A percentile compares a stretch with the other conserved stretches of the same genome.
Evolutionary conservation across 495 filamentous ascomycete genomes (phyloP).

Genomic region (Bacidia rubella): DNA sequence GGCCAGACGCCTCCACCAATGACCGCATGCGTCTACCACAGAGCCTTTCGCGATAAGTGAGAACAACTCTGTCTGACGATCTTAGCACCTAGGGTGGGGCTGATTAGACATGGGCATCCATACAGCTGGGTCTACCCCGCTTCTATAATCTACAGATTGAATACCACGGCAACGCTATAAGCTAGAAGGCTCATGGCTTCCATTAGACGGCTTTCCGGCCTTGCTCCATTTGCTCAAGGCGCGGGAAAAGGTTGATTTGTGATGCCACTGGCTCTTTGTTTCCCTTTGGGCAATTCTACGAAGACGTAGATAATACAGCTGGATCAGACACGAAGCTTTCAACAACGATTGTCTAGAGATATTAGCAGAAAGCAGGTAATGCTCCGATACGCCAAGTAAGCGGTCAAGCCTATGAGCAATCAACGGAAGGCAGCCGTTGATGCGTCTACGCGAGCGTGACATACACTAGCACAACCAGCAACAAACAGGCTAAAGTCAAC

Average conservation of each 20-base stretch:
- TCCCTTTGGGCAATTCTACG: too few species aligned
- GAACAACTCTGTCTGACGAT: not conserved
- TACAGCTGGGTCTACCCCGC: not conserved
- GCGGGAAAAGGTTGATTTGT: too few species aligned
- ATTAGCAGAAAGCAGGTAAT: not conserved
- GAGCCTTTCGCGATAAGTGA: not conserved
- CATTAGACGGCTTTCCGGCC: not conserved
- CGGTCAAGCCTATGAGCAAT: slow-evolving; percentile 6
- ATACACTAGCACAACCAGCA: slow-evolving; percentile 1
- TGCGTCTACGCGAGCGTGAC: slow-evolving; percentile 3
- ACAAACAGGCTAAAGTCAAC: slow-evolving; percentile 1
- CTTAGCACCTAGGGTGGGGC: not conserved
- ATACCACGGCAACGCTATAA: not conserved
- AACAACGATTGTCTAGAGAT: not conserved
- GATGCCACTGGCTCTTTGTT: too few species aligned
- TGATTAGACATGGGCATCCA: not conserved
- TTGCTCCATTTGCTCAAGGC: too few species aligned
- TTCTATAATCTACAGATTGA: not conserved
- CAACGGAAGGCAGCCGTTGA: not conserved
- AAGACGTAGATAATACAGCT: too few species aligned
- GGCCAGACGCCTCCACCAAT: not conserved
- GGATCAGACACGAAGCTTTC: not conserved
- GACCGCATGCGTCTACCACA: slow-evolving; percentile 3
- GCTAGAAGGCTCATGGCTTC: not conserved
- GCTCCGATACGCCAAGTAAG: not conserved